phyloP scores from a whole-genome alignment of 352 stramenopile species.

The Aphanomyces stellatus region DNA sequence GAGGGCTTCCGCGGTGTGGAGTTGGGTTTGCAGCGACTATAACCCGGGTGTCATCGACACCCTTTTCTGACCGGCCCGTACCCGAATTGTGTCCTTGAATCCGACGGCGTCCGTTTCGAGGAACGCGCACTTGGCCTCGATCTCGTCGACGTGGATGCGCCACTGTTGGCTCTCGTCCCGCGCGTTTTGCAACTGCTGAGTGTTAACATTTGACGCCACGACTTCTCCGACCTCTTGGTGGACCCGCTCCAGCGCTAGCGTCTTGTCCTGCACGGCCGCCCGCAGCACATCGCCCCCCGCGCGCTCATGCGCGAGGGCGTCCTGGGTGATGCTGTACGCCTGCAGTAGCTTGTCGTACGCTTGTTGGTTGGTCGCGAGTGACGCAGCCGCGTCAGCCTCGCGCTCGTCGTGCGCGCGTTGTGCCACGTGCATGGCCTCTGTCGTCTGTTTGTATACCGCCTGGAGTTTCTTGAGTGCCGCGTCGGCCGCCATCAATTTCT shows the following conservation, averaged over 20 bases:
- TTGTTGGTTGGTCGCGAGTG: background rate
- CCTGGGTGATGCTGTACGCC: constrained; percentile 18
- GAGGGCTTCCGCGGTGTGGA: background rate
- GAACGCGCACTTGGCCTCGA: background rate
- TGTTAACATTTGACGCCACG: background rate
- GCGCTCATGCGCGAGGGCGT: constrained; percentile 6
- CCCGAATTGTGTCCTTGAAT: constrained; percentile 3
- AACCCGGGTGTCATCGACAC: too few relatives aligned
- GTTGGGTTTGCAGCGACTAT: background rate
- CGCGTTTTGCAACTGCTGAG: background rate
- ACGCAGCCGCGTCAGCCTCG: background rate
- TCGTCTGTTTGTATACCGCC: background rate
- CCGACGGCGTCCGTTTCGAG: background rate
- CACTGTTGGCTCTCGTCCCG: background rate
- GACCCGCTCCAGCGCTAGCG: background rate
- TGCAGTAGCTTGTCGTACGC: constrained; percentile 15
- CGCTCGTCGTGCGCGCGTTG: background rate
- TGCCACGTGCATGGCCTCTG: background rate
- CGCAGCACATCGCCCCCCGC: background rate
- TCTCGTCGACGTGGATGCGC: background rate
- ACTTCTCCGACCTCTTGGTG: background rate
- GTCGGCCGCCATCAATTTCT: constrained; percentile 8
- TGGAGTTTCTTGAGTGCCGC: constrained; percentile 2
- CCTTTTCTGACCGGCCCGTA: too few relatives aligned
- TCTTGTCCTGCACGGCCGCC: background rate